Base-by-base conservation (phyloP, 2,329 filamentous ascomycete genomes). In the Aspergillus neotritici region DNA sequence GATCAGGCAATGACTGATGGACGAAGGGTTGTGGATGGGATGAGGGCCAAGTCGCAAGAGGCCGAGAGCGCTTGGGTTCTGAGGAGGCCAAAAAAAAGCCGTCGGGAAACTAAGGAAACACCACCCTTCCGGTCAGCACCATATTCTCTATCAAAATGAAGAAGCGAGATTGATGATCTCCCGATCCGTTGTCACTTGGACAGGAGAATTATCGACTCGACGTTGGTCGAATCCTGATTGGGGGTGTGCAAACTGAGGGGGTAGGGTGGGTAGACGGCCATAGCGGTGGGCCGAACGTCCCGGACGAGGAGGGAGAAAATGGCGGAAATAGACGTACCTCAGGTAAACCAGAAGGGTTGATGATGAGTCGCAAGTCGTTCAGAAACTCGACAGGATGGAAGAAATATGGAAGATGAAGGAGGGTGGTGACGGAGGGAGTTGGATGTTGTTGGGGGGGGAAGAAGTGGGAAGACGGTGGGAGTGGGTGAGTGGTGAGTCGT, bases 251-350 rank as follows among this genome's bases (percentile, higher is more conserved):
- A 54, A 53, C 33, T 47, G 49, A 41, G 40, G 52, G 48, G 50
- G 53, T 54, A 52, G 54, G 51, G 52, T 51, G 56, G 53, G 54
- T 51, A 52, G 52, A 57, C 21, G 21, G 21, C 21, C 21, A 25
- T 25, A 50, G 54, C 57, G 52, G 54, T 53, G 56, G 56, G 45
- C 49, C 44, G 55, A 57, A 57, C 49, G 44, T 52, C 54, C 56
- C 59, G 61, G 64, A 63, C 56, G 58, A 57, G 46, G 55, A 57
- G 58, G 64, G 58, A 58, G 52, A 56, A 55, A 34, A 55, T 48
- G 42, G 21, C 21, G 21, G 21, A 25, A 5, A 52, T 50, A 46
- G 52, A 63, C 64, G 44, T 47, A 67, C 64, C 61, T 63, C 54
- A 54, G 36, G 53, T 41, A 49, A 49, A 54, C 45, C 47, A 54